A percentile compares a stretch with the other conserved stretches of the same genome.
These are phyloP conservation scores for Lachancea sp. DNA, from an alignment of 805 yeast species.

Conservation along the genomic window DNA sequence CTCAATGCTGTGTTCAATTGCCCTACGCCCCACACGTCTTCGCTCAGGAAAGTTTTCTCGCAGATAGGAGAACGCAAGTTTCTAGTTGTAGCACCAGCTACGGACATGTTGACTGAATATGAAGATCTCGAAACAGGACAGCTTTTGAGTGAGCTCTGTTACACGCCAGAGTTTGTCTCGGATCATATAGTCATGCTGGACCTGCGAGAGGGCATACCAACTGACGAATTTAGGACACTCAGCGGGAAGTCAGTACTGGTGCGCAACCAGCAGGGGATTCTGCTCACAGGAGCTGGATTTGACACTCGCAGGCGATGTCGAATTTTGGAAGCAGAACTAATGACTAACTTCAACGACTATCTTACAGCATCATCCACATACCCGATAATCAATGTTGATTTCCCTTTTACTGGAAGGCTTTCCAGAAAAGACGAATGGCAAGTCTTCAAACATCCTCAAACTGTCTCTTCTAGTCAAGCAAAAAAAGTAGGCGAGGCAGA, in stretches of 20 bases:
- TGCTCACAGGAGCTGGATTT: constrained; percentile 57
- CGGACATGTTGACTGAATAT: constrained; percentile 38
- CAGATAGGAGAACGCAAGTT: constrained; percentile 46
- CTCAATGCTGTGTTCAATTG: constrained; percentile 62
- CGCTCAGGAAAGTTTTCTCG: constrained; percentile 42
- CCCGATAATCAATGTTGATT: constrained; percentile 52
- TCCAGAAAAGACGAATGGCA: constrained; percentile 15
- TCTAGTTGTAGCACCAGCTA: constrained; percentile 59
- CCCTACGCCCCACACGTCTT: constrained; percentile 43
- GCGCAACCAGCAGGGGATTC: constrained; percentile 40
- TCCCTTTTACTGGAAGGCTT: constrained; percentile 44
- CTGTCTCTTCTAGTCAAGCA: neutral
- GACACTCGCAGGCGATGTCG: constrained; percentile 38
- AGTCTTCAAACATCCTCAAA: neutral
- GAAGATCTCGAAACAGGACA: constrained; percentile 35
- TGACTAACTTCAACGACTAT: constrained; percentile 52
- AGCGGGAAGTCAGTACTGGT: constrained; percentile 51
- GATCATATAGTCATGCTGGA: constrained; percentile 51
- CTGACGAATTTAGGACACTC: constrained; percentile 41
- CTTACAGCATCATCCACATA: constrained; percentile 51
- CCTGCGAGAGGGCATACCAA: constrained; percentile 18
- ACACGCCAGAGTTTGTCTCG: constrained; percentile 51
- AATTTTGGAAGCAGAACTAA: constrained; percentile 42
- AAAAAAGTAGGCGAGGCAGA: neutral
- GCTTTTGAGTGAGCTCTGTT: constrained; percentile 47